Base-by-base conservation (phyloP, 108 stramenopile species). In the Schizochytrium sp. region DNA sequence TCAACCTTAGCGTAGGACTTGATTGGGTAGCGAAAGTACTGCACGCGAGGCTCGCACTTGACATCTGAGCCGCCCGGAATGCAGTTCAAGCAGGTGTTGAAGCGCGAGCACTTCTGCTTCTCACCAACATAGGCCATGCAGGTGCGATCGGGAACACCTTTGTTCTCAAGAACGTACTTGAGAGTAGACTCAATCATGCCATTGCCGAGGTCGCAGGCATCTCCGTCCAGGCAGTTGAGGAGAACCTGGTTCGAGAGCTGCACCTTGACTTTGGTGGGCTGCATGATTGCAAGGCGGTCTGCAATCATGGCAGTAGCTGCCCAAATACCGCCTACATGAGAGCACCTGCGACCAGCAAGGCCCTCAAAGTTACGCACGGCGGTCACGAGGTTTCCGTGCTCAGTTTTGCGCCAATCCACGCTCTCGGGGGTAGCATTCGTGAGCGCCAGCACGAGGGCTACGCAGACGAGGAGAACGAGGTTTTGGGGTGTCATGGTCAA, bases 231-330 rank as follows among this genome's bases (percentile, higher is more conserved):
- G 53, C 76, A 83, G 76, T 83, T 83, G 50, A 83, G 53, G 47
- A 83, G 76, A 10, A 83, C 76, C 76, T 83, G 76, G 76, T 83
- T 55, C 50, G 76, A 83, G 15, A 83, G 76, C 76, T 83, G 76
- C 45, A 83, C 76, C 76, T 83, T 83, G 47, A 55, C 50, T 53
- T 55, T 83, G 53, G 47, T 49, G 50, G 76, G 76, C 76, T 83
- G 76, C 50, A 55, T 47, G 3, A 83, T 83, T 38, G 76, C 76
- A 7, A 83, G 47, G 50, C 76, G 47, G 47, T 83, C 76, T 5
- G 50, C 76, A 38, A 83, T 53, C 76, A 83, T 83, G 17, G 76
- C 47, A n/a, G 76, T 83, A 10, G 76, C 76, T 53, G 76, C 76
- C 47, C 47, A 83, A 53, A 49, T 83, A 0, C 76, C 47, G 45